Evolutionary conservation across 257 asterid species (phyloP), one percentile per base, ranked within the genome.

Genomic region (Capsicum chinense): DNA sequence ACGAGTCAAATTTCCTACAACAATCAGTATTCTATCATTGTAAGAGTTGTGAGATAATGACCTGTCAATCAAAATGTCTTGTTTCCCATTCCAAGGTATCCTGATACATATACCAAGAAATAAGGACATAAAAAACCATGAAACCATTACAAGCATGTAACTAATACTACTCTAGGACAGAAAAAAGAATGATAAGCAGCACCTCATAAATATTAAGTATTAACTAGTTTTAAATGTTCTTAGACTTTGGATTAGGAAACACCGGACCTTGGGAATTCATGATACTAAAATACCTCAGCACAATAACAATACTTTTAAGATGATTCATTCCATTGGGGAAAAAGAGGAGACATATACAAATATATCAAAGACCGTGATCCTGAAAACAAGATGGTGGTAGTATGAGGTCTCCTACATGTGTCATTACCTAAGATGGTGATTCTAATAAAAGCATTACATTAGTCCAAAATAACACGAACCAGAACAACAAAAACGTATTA

Each of bases 41-140:
- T 16, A 33, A 47, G 26, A 56, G 44, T 33, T 26, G 68, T 1
- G 52, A 67, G 37, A 59, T 59, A 59, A 52, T 14, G 76, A 97
- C 99, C 98, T 90, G 94, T 97, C 99, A 83, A 97, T 97, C 90
- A 95, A 82, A 78, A 91, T 82, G 85, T 97, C 99, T 85, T 95
- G 93, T 89, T 97, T 97, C 89, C 99, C 99, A 33, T 95, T 97
- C 99, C 99, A 97, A 26, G 99, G 98, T 89, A 97, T 97, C 99
- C 99, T 97, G 93, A 86, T 86, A 47, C 66, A 73, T 84, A n/a
- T 7, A 76, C 6, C 54, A 54, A 26, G 64, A 76, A 52, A 54
- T 54, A 52, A 21, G 81, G 21, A 52, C 62, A 21, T 76, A 13
- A 26, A 76, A 21, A 16, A 39, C 16, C 21, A 39, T 69, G 78